Evolutionary conservation across 1,284 basidiomycete genomes (phyloP).

Genomic region (Chiua sp.): DNA sequence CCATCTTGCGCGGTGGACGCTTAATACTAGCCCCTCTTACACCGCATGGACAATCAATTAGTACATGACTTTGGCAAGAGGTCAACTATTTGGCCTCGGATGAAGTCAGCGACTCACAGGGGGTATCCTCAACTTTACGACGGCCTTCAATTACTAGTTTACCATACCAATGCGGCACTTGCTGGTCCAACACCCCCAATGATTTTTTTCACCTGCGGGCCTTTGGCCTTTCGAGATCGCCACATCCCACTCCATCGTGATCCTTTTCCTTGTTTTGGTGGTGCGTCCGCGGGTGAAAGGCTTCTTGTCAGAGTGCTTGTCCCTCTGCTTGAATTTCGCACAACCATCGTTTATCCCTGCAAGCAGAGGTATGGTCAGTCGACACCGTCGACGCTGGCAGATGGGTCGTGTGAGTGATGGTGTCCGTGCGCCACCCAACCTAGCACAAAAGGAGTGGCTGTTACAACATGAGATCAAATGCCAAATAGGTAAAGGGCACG

Average conservation of each 20-base stretch:
- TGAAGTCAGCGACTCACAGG: too few species aligned
- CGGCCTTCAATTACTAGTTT: too few species aligned
- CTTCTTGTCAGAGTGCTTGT: conserved; percentile 68
- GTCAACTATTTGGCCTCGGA: too few species aligned
- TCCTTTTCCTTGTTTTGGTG: conserved; percentile 7
- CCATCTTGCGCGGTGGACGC: too few species aligned
- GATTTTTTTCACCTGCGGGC: not conserved
- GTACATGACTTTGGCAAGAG: too few species aligned
- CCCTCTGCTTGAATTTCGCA: conserved; percentile 90
- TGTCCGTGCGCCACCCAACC: conserved; percentile 59
- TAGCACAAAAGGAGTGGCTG: not conserved
- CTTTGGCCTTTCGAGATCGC: not conserved
- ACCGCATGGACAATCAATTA: too few species aligned
- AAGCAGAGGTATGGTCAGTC: conserved; percentile 60
- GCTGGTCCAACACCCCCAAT: not conserved
- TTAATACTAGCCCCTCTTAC: too few species aligned
- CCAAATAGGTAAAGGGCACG: conserved; percentile 32
- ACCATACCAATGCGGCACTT: not conserved
- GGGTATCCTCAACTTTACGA: too few species aligned
- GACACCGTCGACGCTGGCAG: conserved; percentile 42
- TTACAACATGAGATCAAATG: not conserved
- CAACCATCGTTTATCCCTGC: conserved; percentile 77
- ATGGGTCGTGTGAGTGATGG: conserved; percentile 53
- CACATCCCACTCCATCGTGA: not conserved
- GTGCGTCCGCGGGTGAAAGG: not conserved